Percentiles rank a stretch among this genome's conserved stretches.
phyloP scores from a whole-genome alignment of 495 filamentous ascomycete genomes.

The Podospora comata region DNA sequence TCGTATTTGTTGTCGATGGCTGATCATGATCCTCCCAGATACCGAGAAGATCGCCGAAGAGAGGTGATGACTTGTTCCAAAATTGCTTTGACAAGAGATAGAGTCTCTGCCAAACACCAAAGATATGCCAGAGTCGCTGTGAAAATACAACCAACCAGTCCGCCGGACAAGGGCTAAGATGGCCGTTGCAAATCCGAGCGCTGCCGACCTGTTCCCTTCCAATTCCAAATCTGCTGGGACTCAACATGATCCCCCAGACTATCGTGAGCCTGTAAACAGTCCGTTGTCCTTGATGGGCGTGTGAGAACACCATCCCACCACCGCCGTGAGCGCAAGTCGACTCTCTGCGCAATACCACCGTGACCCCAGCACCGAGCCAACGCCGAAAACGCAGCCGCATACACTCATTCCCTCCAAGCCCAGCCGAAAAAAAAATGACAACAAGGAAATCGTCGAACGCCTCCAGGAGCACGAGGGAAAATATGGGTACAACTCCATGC shows the following conservation, averaged over 20 bases:
- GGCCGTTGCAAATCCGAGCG: background rate
- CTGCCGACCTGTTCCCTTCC: background rate
- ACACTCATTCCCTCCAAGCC: background rate
- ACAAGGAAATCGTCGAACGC: background rate
- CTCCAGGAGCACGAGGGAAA: background rate
- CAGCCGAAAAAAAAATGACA: background rate
- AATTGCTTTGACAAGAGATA: background rate
- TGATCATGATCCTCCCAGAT: background rate
- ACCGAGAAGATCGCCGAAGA: background rate
- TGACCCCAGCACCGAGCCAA: background rate
- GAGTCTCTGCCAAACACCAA: slow-evolving; percentile 8
- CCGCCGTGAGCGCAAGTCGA: background rate
- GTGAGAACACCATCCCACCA: background rate
- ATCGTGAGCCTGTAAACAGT: background rate
- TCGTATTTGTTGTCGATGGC: background rate
- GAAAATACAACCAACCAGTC: slow-evolving; percentile 3
- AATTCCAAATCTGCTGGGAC: background rate
- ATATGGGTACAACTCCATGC: background rate
- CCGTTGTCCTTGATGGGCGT: background rate
- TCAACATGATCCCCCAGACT: background rate
- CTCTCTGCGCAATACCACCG: background rate
- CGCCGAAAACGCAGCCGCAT: background rate
- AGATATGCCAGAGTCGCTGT: background rate
- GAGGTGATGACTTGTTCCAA: background rate
- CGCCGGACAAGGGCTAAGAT: slow-evolving; percentile 27